Conservation (phyloP, 495 filamentous ascomycete species). For the Glarea lozoyensis region DNA sequence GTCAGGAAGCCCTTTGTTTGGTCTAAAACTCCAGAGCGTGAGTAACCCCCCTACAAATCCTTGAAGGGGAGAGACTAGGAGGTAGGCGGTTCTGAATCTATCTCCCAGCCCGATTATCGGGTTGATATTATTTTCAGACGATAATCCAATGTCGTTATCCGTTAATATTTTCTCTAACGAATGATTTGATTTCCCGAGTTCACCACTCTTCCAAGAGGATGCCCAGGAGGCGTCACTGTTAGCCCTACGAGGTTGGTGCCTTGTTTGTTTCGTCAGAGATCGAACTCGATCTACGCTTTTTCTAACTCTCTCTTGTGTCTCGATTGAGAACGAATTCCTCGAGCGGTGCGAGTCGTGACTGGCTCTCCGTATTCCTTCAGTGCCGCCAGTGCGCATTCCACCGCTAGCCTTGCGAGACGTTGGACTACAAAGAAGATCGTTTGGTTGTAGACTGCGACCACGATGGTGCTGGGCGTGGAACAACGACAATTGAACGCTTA, state of each 20-base stretch:
- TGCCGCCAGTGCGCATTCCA: constrained; percentile 18
- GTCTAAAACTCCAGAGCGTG: constrained; percentile 36
- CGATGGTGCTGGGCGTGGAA: constrained; percentile 2
- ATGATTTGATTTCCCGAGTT: neutral
- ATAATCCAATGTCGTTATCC: no score
- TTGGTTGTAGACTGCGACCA: constrained; percentile 5
- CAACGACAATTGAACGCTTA: constrained; percentile 29
- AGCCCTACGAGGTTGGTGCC: constrained; percentile 2
- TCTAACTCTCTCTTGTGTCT: constrained; percentile 13
- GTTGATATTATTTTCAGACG: constrained; percentile 2
- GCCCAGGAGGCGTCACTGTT: constrained; percentile 4
- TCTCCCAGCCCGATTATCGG: constrained; percentile 13
- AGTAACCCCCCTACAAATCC: constrained; percentile 50
- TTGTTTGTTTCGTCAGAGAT: constrained; percentile 6
- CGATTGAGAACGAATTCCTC: constrained; percentile 13
- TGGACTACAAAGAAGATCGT: constrained; percentile 11
- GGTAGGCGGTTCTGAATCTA: constrained; percentile 47
- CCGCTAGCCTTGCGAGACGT: constrained; percentile 9
- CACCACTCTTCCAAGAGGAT: constrained; percentile 1
- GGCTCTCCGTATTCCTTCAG: constrained; percentile 18
- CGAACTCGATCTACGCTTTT: constrained; percentile 20
- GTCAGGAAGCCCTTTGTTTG: constrained; percentile 25
- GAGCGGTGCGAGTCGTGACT: constrained; percentile 17
- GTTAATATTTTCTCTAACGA: constrained; percentile 7
- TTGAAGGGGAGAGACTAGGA: constrained; percentile 74